Conservation (phyloP, 768 basidiomycete genomes). For the Tephrocybe sp. region DNA sequence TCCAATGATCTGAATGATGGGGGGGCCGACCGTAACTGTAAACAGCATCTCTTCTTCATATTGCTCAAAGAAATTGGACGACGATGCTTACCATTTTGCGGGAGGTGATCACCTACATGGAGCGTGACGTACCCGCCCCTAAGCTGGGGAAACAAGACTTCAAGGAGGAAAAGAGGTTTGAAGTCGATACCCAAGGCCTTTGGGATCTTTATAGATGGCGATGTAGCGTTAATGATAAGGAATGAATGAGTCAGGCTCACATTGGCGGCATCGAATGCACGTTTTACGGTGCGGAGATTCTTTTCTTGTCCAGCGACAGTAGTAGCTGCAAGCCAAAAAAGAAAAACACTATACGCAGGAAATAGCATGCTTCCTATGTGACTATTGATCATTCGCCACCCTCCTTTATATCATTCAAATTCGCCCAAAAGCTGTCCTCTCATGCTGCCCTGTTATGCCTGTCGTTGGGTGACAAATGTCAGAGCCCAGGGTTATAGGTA, state of each 20-base stretch:
- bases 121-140: slow-evolving; percentile 27
- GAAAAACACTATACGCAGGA: neutral
- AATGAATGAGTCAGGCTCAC: too few relatives aligned
- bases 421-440: too few relatives aligned
- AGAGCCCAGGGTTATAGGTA: neutral
- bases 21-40: slow-evolving; percentile 40
- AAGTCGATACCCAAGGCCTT: slow-evolving; percentile 29
- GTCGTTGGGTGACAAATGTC: neutral
- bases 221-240: neutral
- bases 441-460: too few relatives aligned
- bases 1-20: slow-evolving; percentile 30
- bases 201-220: slow-evolving; percentile 27
- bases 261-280: slow-evolving; percentile 25
- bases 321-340: slow-evolving; percentile 13
- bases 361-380: neutral
- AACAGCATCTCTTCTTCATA: too few relatives aligned
- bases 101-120: slow-evolving; percentile 34
- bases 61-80: too few relatives aligned
- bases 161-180: slow-evolving; percentile 33
- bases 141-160: slow-evolving; percentile 34
- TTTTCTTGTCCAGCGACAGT: slow-evolving; percentile 25
- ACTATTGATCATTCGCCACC: too few relatives aligned
- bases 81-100: slow-evolving; percentile 32
- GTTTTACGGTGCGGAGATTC: slow-evolving; percentile 18
- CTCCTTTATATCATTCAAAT: too few relatives aligned